Percentiles rank a stretch among this genome's conserved stretches.
Evolutionary conservation across 495 filamentous ascomycete genomes (phyloP).

Genomic region (Platismatia glauca): DNA sequence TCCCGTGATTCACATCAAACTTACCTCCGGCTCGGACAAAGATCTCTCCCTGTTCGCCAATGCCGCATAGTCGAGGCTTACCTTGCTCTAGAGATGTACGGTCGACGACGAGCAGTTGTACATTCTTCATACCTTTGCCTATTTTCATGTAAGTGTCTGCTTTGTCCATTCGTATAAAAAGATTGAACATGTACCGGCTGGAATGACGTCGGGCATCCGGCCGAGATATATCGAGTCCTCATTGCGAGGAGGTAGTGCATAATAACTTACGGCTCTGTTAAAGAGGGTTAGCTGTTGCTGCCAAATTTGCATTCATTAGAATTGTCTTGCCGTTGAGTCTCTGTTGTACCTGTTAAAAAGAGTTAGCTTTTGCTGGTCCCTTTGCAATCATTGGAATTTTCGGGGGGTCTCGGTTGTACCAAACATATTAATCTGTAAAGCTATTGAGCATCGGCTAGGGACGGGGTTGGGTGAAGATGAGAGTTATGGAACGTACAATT

Average conservation of each 20-base stretch:
- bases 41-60: slow-evolving; percentile 51
- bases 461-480: neutral
- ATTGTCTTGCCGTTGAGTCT: slow-evolving; percentile 79
- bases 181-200: slow-evolving; percentile 51
- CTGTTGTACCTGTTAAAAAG: slow-evolving; percentile 35
- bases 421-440: slow-evolving; percentile 9
- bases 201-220: slow-evolving; percentile 67
- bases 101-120: slow-evolving; percentile 87
- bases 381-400: too few species aligned
- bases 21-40: slow-evolving; percentile 74
- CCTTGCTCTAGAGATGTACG: slow-evolving; percentile 46
- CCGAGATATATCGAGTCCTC: slow-evolving; percentile 61
- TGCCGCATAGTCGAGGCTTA: slow-evolving; percentile 48
- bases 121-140: slow-evolving; percentile 69
- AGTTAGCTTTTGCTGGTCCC: too few species aligned
- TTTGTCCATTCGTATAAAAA: neutral
- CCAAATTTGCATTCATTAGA: too few species aligned
- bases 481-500: neutral
- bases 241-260: slow-evolving; percentile 63
- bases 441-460: neutral
- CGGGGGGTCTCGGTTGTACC: slow-evolving; percentile 1
- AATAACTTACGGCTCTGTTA: slow-evolving; percentile 87
- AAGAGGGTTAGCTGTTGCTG: too few species aligned
- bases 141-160: neutral
- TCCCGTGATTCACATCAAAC: neutral